A percentile compares a stretch with the other conserved stretches of the same genome.
These are phyloP conservation scores for Mycena haematopus DNA, from an alignment of 768 basidiomycete species.

Conservation along the genomic window DNA sequence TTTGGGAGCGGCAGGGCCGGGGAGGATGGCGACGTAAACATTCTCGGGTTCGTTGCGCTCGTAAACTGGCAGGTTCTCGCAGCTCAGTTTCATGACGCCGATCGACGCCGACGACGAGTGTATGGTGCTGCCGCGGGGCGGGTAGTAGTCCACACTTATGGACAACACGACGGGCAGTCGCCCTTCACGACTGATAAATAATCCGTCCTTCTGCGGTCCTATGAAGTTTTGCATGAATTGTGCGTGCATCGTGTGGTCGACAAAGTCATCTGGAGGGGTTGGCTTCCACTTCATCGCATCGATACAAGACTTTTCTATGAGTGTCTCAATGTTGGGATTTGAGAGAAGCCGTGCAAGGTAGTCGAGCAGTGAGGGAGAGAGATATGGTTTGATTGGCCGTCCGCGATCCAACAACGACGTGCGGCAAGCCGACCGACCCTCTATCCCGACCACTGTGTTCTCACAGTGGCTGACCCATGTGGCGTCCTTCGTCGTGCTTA, in stretches of 20 bases:
- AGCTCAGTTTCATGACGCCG: too few species aligned
- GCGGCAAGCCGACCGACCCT: not conserved
- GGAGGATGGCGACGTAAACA: too few species aligned
- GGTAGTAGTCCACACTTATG: not conserved
- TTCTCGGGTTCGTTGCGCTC: too few species aligned
- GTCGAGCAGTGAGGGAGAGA: constrained; percentile 14
- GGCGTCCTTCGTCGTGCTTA: not conserved
- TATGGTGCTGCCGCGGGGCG: not conserved
- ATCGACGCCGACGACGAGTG: not conserved
- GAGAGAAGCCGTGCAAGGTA: constrained; percentile 20
- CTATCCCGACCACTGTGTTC: constrained; percentile 5
- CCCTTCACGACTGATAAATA: not conserved
- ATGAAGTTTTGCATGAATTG: constrained; percentile 1
- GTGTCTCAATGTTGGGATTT: constrained; percentile 13
- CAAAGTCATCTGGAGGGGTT: not conserved
- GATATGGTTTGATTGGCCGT: constrained; percentile 10
- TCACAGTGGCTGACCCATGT: constrained; percentile 12
- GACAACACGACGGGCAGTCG: not conserved
- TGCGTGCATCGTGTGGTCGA: not conserved
- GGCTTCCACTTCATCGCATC: not conserved
- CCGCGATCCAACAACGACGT: constrained; percentile 3
- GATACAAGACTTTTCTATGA: not conserved
- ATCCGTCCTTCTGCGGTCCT: not conserved
- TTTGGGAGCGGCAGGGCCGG: too few species aligned
- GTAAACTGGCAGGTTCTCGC: too few species aligned